A percentile compares a stretch with the other conserved stretches of the same genome.
Conservation (phyloP, 768 basidiomycete species). For the Phaeotremella skinneri region DNA sequence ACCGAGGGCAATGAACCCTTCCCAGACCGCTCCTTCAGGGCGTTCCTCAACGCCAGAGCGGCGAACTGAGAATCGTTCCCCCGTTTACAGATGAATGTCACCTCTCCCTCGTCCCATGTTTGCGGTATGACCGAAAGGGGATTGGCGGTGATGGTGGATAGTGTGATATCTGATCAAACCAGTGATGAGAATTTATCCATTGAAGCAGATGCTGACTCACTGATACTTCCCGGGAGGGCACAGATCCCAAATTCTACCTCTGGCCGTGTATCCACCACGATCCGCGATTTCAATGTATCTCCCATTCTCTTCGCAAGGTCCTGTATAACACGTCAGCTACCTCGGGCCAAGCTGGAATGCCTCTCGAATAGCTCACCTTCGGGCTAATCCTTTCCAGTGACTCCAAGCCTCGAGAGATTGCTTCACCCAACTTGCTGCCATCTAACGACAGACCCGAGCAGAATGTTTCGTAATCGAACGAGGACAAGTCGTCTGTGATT, state of each 20-base stretch:
- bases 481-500: slow-evolving; percentile 55
- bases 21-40: slow-evolving; percentile 46
- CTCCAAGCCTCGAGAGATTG: slow-evolving; percentile 14
- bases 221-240: slow-evolving; percentile 67
- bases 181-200: slow-evolving; percentile 3
- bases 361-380: slow-evolving; percentile 55
- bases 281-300: slow-evolving; percentile 22
- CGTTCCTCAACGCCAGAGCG: slow-evolving; percentile 59
- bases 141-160: slow-evolving; percentile 63
- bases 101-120: slow-evolving; percentile 24
- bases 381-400: slow-evolving; percentile 29
- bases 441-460: slow-evolving; percentile 72
- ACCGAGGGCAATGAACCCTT: slow-evolving; percentile 29
- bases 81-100: slow-evolving; percentile 73
- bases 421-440: slow-evolving; percentile 46
- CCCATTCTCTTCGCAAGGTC: slow-evolving; percentile 54
- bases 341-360: slow-evolving; percentile 45
- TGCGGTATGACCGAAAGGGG: slow-evolving; percentile 52
- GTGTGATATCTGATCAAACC: slow-evolving; percentile 65
- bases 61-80: slow-evolving; percentile 95
- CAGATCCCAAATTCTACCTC: slow-evolving; percentile 82
- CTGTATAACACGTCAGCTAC: slow-evolving; percentile 48
- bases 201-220: slow-evolving; percentile 55
- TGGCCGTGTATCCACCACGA: slow-evolving; percentile 76
- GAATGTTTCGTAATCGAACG: slow-evolving; percentile 77